These are phyloP conservation scores for Chrysosporium queenslandicum DNA, from an alignment of 2,329 filamentous ascomycete species.

Conservation along the genomic window DNA sequence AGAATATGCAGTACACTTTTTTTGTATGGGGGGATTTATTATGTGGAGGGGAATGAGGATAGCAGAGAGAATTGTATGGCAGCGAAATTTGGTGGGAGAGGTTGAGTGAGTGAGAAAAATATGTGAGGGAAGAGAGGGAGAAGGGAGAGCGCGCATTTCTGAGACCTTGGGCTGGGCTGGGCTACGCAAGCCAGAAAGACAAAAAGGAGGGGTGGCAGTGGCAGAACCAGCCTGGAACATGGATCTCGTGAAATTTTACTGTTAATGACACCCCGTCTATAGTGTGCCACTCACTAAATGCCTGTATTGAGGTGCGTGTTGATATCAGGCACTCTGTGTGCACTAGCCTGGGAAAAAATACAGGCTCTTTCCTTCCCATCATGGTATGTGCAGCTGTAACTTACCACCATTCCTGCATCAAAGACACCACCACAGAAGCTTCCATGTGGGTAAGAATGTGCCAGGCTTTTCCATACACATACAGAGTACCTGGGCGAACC, in stretches of 20 bases:
- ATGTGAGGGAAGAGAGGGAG: slow-evolving; percentile 25
- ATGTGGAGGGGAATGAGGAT: slow-evolving; percentile 22
- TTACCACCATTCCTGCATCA: background rate
- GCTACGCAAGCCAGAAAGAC: slow-evolving; percentile 3
- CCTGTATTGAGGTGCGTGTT: slow-evolving; percentile 4
- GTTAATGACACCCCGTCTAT: background rate
- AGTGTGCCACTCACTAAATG: background rate
- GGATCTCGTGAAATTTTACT: slow-evolving; percentile 6
- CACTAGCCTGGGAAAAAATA: background rate
- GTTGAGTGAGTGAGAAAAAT: slow-evolving; percentile 27
- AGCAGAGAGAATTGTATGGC: slow-evolving; percentile 29
- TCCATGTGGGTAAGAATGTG: too few relatives aligned
- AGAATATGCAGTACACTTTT: slow-evolving; percentile 31
- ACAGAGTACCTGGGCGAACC: too few relatives aligned
- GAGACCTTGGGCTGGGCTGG: background rate
- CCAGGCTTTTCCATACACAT: too few relatives aligned
- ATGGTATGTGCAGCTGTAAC: background rate
- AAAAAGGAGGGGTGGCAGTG: slow-evolving; percentile 8
- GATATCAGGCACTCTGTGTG: background rate
- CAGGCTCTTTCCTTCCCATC: background rate
- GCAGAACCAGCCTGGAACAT: slow-evolving; percentile 4
- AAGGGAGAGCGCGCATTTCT: slow-evolving; percentile 19
- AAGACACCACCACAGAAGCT: background rate
- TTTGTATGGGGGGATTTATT: slow-evolving; percentile 28
- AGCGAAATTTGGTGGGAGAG: slow-evolving; percentile 22